Percentiles rank a stretch among this genome's conserved stretches.
phyloP scores from a whole-genome alignment of 805 yeast species.

The Teunomyces panamensis region DNA sequence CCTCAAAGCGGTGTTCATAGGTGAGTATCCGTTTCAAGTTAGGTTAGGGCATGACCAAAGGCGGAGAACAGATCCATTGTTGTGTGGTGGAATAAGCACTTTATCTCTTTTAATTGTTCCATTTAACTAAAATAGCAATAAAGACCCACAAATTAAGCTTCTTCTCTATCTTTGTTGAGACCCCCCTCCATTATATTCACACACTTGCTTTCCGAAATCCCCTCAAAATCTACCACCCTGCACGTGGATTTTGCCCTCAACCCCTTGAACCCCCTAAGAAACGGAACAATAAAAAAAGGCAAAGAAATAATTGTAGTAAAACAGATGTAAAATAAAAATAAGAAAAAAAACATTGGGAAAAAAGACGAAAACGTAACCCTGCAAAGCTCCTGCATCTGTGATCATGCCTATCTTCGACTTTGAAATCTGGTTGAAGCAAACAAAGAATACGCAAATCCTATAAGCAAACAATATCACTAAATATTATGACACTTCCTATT shows the following conservation, averaged over 20 bases:
- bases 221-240: neutral
- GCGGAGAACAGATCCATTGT: neutral
- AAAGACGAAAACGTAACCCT: neutral
- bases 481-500: too few relatives aligned
- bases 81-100: neutral
- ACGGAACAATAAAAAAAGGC: neutral
- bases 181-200: neutral
- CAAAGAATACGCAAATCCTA: neutral
- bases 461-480: too few relatives aligned
- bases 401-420: neutral
- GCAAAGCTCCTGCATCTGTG: neutral
- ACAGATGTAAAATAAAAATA: neutral
- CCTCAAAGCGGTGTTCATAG: neutral
- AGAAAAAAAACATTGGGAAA: neutral
- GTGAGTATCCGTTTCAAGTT: neutral
- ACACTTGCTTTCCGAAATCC: neutral
- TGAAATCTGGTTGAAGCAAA: neutral
- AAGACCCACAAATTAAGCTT: neutral
- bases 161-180: neutral
- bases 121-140: neutral
- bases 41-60: neutral
- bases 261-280: constrained; percentile 3
- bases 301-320: neutral
- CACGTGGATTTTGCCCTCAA: neutral
- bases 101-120: neutral